Evolutionary conservation across 2,329 filamentous ascomycete species (phyloP).

Genomic region (Penicillium sp.): DNA sequence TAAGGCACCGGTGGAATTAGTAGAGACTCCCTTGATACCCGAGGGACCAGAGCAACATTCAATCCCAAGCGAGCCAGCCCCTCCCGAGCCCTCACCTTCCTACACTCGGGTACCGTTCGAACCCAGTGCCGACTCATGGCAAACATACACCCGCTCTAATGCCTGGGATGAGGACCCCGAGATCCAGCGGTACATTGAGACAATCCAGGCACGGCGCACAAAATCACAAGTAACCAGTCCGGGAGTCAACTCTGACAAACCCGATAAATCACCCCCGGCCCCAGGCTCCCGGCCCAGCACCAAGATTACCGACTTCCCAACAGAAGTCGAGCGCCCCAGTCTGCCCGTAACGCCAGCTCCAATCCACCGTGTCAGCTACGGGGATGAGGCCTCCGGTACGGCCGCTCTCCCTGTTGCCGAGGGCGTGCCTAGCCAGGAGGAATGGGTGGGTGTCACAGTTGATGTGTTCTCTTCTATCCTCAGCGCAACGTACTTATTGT

Average conservation of each 20-base stretch:
- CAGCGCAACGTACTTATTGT: constrained; percentile 46
- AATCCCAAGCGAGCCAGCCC: not conserved
- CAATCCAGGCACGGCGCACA: constrained; percentile 65
- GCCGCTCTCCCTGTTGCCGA: constrained; percentile 67
- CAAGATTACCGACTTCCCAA: constrained; percentile 83
- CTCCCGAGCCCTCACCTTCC: not conserved
- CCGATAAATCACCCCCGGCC: constrained; percentile 9
- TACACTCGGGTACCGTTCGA: constrained; percentile 11
- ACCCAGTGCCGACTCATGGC: constrained; percentile 59
- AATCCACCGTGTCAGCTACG: constrained; percentile 61
- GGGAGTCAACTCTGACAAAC: constrained; percentile 9
- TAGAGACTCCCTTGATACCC: not conserved
- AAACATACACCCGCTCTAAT: constrained; percentile 71
- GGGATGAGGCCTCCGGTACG: constrained; percentile 11
- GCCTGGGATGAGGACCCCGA: constrained; percentile 91
- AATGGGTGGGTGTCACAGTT: constrained; percentile 80
- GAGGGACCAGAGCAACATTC: not conserved
- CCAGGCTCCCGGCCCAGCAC: constrained; percentile 52
- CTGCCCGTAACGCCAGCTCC: constrained; percentile 88
- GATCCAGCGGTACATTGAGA: constrained; percentile 83
- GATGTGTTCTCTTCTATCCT: constrained; percentile 46
- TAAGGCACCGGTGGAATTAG: not conserved
- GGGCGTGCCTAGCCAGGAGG: constrained; percentile 80
- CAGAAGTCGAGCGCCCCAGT: constrained; percentile 76
- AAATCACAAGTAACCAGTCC: constrained; percentile 40